Percentiles rank a stretch among this genome's conserved stretches.
Evolutionary conservation across 768 basidiomycete species (phyloP).

Genomic region (Rossbeevera mucosa): DNA sequence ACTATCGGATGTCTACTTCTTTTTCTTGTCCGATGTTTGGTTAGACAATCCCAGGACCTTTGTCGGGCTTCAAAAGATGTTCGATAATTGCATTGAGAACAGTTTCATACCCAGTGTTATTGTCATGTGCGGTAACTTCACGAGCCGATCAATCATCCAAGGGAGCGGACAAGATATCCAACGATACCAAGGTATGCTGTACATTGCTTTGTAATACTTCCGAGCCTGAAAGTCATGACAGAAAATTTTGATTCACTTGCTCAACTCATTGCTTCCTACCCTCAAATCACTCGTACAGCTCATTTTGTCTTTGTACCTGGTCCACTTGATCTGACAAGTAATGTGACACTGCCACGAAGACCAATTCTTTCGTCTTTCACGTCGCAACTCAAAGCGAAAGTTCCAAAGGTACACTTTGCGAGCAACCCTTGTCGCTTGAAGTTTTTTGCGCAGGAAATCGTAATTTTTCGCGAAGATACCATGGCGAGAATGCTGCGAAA

Average conservation of each 20-base stretch:
- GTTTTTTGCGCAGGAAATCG: slow-evolving; percentile 94
- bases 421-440: slow-evolving; percentile 93
- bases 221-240: slow-evolving; percentile 28
- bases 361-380: slow-evolving; percentile 75
- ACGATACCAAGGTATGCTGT: slow-evolving; percentile 70
- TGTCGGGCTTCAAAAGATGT: slow-evolving; percentile 73
- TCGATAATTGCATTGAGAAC: slow-evolving; percentile 86
- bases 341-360: slow-evolving; percentile 75
- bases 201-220: neutral
- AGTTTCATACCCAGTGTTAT: slow-evolving; percentile 85
- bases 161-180: slow-evolving; percentile 76
- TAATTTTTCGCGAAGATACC: slow-evolving; percentile 86
- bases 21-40: slow-evolving; percentile 95
- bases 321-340: slow-evolving; percentile 82
- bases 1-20: slow-evolving; percentile 75
- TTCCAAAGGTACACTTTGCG: slow-evolving; percentile 79
- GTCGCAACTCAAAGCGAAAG: slow-evolving; percentile 58
- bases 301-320: slow-evolving; percentile 96
- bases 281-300: slow-evolving; percentile 67
- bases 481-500: slow-evolving; percentile 95
- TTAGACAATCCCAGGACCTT: slow-evolving; percentile 86
- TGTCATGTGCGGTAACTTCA: slow-evolving; percentile 94
- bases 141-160: slow-evolving; percentile 72
- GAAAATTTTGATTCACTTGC: slow-evolving; percentile 86
- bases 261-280: slow-evolving; percentile 79